Evolutionary conservation across 2,329 filamentous ascomycete species (phyloP), one percentile per base, ranked within the genome.

Genomic region (Nigrospora sphaerica): DNA sequence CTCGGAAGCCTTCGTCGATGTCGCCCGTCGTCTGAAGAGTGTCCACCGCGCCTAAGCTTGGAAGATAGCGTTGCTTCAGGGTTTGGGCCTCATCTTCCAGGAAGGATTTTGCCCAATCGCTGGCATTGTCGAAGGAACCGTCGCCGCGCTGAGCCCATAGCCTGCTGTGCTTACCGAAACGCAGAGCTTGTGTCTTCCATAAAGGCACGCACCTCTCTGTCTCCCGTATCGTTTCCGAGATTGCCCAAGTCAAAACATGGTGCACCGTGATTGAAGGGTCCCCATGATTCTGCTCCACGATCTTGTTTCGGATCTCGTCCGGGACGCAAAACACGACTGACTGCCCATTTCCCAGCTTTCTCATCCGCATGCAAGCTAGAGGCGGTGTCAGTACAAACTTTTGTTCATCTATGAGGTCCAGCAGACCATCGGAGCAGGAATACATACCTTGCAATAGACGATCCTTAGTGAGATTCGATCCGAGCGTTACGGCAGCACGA

Each of bases 361-460:
- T 63, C 76, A 89, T 81, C n/a, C 85, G 63, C 81, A 86, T 87
- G 48, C 82, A 85, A 0, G 82, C 83, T 79, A 34, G 19, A 23
- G 19, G 19, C 19, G 19, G 19, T 23, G 19, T 23, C 19, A 23
- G 19, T 23, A 23, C 6, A 23, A 23, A 23, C 4, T 23, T 23
- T 23, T 23, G 19, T 23, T 23, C 6, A 23, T 23, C 19, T 23
- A 23, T 23, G 19, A 23, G 19, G 19, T 23, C 19, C 6, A 23
- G 19, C 6, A 23, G 19, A 23, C 19, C 19, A 23, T 23, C 4
- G 4, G 19, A 32, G 12, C 10, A 9, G 19, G 19, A 3, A 35
- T 3, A 11, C 67, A 57, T 65, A 80, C 80, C 83, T 73, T 90
- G 85, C 0, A 83, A 78, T 0, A 88, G 58, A 13, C 74, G 67